Conservation (phyloP, 371 early-diverging fungal species). For the Mucor lusitanicus region DNA sequence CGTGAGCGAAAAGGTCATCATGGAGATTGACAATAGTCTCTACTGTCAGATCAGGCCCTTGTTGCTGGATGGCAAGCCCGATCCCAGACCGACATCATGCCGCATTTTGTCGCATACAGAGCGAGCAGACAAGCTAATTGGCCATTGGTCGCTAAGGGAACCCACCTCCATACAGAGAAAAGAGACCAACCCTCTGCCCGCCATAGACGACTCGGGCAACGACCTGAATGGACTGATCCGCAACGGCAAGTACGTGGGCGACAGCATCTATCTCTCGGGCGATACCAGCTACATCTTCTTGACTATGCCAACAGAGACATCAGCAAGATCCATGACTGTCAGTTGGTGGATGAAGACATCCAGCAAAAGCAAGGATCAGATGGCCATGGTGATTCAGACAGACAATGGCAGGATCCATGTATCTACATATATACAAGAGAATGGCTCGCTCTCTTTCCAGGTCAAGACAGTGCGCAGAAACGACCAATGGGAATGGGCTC, state of each 20-base stretch:
- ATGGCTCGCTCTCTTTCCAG: slow-evolving; percentile 18
- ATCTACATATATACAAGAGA: slow-evolving; percentile 18
- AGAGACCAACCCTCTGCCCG: slow-evolving; percentile 29
- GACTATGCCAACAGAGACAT: slow-evolving; percentile 31
- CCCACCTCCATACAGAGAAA: not conserved
- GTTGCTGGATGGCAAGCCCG: slow-evolving; percentile 34
- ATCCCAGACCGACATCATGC: slow-evolving; percentile 35
- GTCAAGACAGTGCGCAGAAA: slow-evolving; percentile 28
- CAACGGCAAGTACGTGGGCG: slow-evolving; percentile 21
- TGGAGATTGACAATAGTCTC: slow-evolving; percentile 48
- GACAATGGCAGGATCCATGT: slow-evolving; percentile 40
- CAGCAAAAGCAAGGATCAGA: slow-evolving; percentile 19
- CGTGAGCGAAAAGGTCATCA: slow-evolving; percentile 32
- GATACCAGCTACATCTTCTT: slow-evolving; percentile 42
- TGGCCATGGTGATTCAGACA: slow-evolving; percentile 45
- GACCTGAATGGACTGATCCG: slow-evolving; percentile 34
- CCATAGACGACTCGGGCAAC: slow-evolving; percentile 43
- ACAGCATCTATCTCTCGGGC: slow-evolving; percentile 34
- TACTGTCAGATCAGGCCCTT: slow-evolving; percentile 47
- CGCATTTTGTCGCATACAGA: slow-evolving; percentile 25
- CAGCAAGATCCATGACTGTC: slow-evolving; percentile 31
- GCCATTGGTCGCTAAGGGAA: slow-evolving; percentile 39
- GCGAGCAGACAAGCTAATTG: slow-evolving; percentile 36
- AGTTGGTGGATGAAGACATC: slow-evolving; percentile 52
- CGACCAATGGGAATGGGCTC: slow-evolving; percentile 32